Percentiles rank a stretch among this genome's conserved stretches.
These are phyloP conservation scores for Rhizoclosmatium globosum DNA, from an alignment of 192 early-diverging fungal genomes.

Conservation along the genomic window DNA sequence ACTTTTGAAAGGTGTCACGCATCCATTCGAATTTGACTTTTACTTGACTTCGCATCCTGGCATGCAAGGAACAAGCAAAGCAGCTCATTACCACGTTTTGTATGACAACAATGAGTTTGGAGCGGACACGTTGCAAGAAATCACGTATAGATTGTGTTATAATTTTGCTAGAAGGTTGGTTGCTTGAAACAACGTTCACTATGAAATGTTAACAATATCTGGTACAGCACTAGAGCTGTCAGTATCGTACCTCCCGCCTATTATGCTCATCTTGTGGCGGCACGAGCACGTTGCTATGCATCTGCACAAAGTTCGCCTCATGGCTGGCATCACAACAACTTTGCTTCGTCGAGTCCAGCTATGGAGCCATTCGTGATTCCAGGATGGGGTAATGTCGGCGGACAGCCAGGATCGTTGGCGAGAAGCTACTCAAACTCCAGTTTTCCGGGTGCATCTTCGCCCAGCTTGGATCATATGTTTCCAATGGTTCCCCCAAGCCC, in stretches of 20 bases:
- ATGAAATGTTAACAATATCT: constrained; percentile 22
- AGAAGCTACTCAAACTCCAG: neutral
- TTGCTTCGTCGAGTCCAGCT: constrained; percentile 15
- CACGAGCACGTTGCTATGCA: constrained; percentile 45
- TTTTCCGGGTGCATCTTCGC: neutral
- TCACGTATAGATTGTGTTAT: constrained; percentile 46
- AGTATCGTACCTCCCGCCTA: constrained; percentile 59
- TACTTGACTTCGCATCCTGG: constrained; percentile 47
- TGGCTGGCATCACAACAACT: neutral
- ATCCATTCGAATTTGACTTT: constrained; percentile 50
- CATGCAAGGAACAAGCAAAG: constrained; percentile 50
- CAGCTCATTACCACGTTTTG: constrained; percentile 58
- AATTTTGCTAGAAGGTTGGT: constrained; percentile 40
- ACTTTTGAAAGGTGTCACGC: constrained; percentile 32
- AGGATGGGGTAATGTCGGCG: neutral
- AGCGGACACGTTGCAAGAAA: constrained; percentile 51
- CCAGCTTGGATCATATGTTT: neutral
- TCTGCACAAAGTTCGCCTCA: constrained; percentile 13
- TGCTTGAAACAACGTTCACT: neutral
- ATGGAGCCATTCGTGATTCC: constrained; percentile 21
- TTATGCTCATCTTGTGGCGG: constrained; percentile 59
- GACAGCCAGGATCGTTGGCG: neutral
- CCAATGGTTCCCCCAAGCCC: neutral
- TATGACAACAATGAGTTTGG: constrained; percentile 54
- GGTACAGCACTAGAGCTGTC: constrained; percentile 52